Base-by-base conservation (phyloP, 1,139 yeast genomes). In the Pichia sp. region DNA sequence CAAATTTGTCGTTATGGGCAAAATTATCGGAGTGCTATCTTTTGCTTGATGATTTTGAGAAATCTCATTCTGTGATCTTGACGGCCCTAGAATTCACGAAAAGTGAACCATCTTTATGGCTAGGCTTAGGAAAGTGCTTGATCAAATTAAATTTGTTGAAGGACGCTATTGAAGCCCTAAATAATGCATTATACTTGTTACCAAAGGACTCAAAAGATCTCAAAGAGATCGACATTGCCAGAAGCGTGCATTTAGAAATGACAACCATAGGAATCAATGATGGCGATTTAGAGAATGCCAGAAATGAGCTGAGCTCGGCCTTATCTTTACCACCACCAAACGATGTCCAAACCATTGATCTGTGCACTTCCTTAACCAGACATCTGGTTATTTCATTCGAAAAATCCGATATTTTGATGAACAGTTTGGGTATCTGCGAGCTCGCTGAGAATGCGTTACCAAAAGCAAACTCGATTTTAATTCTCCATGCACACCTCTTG, bases 191-290 rank as follows among this genome's bases (percentile, higher is more conserved):
- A 6, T 49, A 47, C 8, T 36, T 56, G n/a, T 64, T 76, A 45
- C 65, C 75, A 37, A 60, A 67, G 32, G 61, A 69, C 27, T 59
- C 73, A 40, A 67, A 72, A 0, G 65, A 64, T n/a, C 59, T 60
- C 11, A 56, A 55, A 11, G 71, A 72, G 45, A 59, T 73, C 29
- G 76, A 73, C 47, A 66, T 73, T 2, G 75, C 77, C 0, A 62
- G 79, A 46, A 67, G 72, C 28, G 72, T 75, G 3, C 81, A 75
- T 57, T 71, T 76, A 3, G 78, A 75, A 52, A 60, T 77, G 45
- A 80, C 79, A 0, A 72, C 75, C 8, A 65, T 76, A 31, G 75
- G 76, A 10, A 71, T 75, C 3, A 67, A 72, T n/a, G 75, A 73
- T 38, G 73, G 73, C 27, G 69, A 75, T 53, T 65, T 71, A 41